Conservation (phyloP, 441 rosid species). For the Bruguiera hainesii region DNA sequence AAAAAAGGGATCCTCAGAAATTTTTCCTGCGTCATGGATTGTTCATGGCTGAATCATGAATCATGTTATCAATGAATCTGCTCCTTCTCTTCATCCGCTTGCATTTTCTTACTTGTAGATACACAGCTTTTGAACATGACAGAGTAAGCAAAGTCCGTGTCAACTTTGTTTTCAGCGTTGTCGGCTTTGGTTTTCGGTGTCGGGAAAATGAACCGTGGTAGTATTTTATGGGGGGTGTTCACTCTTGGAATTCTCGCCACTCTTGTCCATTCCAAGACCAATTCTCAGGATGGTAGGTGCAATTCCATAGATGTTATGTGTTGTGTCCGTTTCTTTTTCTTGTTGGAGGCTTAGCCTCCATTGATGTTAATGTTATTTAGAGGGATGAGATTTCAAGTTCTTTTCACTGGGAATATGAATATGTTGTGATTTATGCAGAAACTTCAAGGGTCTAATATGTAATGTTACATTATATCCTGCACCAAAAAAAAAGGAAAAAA, state of each 20-base stretch:
- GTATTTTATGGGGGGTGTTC: slow-evolving; percentile 25
- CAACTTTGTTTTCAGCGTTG: no score
- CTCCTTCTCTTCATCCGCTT: slow-evolving; percentile 17
- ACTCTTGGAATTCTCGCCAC: slow-evolving; percentile 40
- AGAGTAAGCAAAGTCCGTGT: no score
- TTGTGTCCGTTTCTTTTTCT: not conserved
- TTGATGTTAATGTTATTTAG: not conserved
- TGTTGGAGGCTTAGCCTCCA: not conserved
- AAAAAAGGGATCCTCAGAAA: no score
- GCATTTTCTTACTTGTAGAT: not conserved
- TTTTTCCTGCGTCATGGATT: no score
- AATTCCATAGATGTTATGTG: not conserved
- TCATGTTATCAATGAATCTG: not conserved
- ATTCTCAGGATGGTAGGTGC: slow-evolving; percentile 57
- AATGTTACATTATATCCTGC: no score
- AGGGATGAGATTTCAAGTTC: not conserved
- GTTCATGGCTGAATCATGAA: slow-evolving; percentile 14
- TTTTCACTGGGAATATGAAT: not conserved
- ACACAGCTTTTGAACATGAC: no score
- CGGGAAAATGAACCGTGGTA: slow-evolving; percentile 27
- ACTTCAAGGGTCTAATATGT: no score
- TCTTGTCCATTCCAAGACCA: slow-evolving; percentile 56
- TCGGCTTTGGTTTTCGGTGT: not conserved
- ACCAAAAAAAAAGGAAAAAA: no score
- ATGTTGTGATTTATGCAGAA: no score